Evolutionary conservation across 352 stramenopile genomes (phyloP), one percentile per base, ranked within the genome.

Genomic region (Phytopythium delawarense): DNA sequence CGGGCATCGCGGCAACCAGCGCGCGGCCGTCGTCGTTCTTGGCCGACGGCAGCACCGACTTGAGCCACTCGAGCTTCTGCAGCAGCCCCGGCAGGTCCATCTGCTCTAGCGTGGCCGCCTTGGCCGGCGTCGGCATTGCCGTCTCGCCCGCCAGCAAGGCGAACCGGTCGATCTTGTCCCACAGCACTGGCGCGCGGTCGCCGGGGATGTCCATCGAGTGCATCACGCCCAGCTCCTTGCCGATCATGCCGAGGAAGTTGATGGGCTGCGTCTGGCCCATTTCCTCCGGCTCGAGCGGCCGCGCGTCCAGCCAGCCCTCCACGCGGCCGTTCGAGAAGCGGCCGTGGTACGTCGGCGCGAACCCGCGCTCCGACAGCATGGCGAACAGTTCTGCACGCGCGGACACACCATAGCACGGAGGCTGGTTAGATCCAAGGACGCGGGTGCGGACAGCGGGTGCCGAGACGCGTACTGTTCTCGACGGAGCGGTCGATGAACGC

Each of bases 311-410:
- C 79, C 81, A 98, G 49, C 87, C 91, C 79, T 98, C 93, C 44
- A 98, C 81, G 57, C 93, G 85, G 35, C 93, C 93, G 64, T 98
- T 98, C n/a, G 65, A 76, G 69, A 98, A 98, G 40, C 85, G 81
- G 4, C 93, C 93, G 59, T 92, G 88, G 71, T 97, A 97, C 57
- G 73, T 88, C 20, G 93, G 93, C 16, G 88, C 93, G 56, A 96
- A 96, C 2, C 84, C 84, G 30, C 89, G 74, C 60, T 87, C 76
- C 37, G 82, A 91, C 5, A 98, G 74, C 56, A 92, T 62, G 21
- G 88, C 87, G 64, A 97, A 97, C 0, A 95, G 74, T 67, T 86
- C 84, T 92, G 65, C 46, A 67, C 52, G 37, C 62, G 57, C 21
- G 20, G 25, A 67, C 2, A 2, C 25, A 2, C 2, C 25, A 2